Conservation (phyloP, 129 eudicot species). For the Dittrichia graveolens region DNA sequence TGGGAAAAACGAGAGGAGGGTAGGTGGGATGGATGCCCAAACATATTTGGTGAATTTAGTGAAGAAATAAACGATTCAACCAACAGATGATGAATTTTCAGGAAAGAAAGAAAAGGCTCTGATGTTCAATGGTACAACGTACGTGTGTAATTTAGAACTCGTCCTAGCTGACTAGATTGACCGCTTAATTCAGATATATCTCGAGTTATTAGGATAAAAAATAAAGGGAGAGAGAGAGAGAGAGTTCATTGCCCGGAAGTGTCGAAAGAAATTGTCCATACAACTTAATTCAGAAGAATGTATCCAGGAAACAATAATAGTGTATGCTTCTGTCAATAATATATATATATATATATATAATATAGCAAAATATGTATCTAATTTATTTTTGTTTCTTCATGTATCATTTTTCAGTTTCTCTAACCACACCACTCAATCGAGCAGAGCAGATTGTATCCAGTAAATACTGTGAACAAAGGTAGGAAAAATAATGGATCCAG, state of each 20-base stretch:
- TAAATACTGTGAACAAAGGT: no score
- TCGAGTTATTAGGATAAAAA: slow-evolving; percentile 19
- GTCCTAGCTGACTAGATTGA: slow-evolving; percentile 15
- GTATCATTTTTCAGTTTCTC: no score
- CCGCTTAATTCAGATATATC: slow-evolving; percentile 7
- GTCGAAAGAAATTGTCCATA: slow-evolving; percentile 5
- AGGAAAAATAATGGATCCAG: neutral
- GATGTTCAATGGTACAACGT: neutral
- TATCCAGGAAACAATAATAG: slow-evolving; percentile 22
- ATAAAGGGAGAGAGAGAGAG: slow-evolving; percentile 4
- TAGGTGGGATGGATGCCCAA: slow-evolving; percentile 73
- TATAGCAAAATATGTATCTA: no score
- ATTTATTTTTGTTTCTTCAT: no score
- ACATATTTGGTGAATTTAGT: slow-evolving; percentile 65
- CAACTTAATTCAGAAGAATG: slow-evolving; percentile 14
- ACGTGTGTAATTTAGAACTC: neutral
- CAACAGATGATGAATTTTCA: slow-evolving; percentile 42
- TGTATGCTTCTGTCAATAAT: neutral
- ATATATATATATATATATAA: no score
- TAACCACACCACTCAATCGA: no score
- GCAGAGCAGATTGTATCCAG: no score
- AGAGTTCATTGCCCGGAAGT: no score
- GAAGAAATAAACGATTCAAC: slow-evolving; percentile 40
- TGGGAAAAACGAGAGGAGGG: slow-evolving; percentile 72
- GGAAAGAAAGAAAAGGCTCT: neutral